Evolutionary conservation across 1,284 basidiomycete species (phyloP).

Genomic region (Trametes versicolor): DNA sequence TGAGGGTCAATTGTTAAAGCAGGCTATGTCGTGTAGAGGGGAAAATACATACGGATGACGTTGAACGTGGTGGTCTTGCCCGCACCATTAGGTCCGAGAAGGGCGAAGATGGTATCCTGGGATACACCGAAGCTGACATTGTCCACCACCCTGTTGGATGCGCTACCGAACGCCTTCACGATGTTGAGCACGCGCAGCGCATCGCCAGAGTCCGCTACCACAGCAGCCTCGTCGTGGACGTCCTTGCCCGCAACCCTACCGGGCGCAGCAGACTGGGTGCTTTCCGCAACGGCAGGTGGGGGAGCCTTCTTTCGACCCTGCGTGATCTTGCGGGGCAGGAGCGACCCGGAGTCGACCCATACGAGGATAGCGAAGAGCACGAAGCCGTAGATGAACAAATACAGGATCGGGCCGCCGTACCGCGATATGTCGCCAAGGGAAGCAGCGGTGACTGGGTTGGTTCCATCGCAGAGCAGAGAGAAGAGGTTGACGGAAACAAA

Average conservation of each 20-base stretch:
- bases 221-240: slow-evolving; percentile 62
- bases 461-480: slow-evolving; percentile 75
- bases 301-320: slow-evolving; percentile 22
- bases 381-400: slow-evolving; percentile 68
- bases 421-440: slow-evolving; percentile 64
- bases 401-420: slow-evolving; percentile 81
- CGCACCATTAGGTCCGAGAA: slow-evolving; percentile 85
- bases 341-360: slow-evolving; percentile 68
- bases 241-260: slow-evolving; percentile 47
- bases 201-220: slow-evolving; percentile 60
- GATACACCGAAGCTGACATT: slow-evolving; percentile 78
- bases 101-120: slow-evolving; percentile 71
- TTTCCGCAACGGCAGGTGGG: background rate
- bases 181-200: slow-evolving; percentile 72
- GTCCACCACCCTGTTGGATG: slow-evolving; percentile 69
- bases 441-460: slow-evolving; percentile 55
- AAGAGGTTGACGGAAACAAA: slow-evolving; percentile 83
- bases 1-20: background rate
- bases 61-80: slow-evolving; percentile 85
- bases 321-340: slow-evolving; percentile 46
- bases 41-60: slow-evolving; percentile 67
- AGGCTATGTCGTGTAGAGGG: background rate
- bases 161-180: slow-evolving; percentile 66
- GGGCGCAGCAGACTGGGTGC: background rate
- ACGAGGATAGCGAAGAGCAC: slow-evolving; percentile 66